Conservation (phyloP, 192 early-diverging fungal genomes). For the Coemansia sp. region DNA sequence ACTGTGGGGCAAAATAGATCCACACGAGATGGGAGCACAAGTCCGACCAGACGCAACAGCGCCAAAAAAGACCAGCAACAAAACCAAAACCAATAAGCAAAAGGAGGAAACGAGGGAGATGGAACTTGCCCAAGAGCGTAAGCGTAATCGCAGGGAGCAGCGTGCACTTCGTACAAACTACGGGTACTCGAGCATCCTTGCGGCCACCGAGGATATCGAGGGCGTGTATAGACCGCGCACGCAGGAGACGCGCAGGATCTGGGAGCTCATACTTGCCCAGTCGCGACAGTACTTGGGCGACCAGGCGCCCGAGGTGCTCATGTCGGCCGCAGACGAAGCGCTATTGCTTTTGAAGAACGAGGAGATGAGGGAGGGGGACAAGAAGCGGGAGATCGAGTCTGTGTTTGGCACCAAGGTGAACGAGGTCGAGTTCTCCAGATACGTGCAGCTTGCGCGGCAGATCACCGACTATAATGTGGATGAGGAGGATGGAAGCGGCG, state of each 20-base stretch:
- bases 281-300: slow-evolving; percentile 81
- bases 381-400: slow-evolving; percentile 79
- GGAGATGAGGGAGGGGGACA: slow-evolving; percentile 82
- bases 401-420: slow-evolving; percentile 67
- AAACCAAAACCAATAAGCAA: slow-evolving; percentile 52
- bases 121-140: slow-evolving; percentile 5
- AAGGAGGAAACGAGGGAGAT: slow-evolving; percentile 58
- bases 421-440: slow-evolving; percentile 81
- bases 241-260: slow-evolving; percentile 83
- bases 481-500: slow-evolving; percentile 50
- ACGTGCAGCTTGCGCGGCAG: slow-evolving; percentile 91
- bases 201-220: slow-evolving; percentile 87
- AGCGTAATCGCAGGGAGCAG: slow-evolving; percentile 31
- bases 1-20: slow-evolving; percentile 83
- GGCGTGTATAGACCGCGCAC: slow-evolving; percentile 88
- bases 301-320: slow-evolving; percentile 86
- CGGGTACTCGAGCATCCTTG: slow-evolving; percentile 69
- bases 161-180: slow-evolving; percentile 54
- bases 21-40: slow-evolving; percentile 81
- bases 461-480: slow-evolving; percentile 84
- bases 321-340: slow-evolving; percentile 85
- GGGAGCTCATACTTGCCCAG: slow-evolving; percentile 88
- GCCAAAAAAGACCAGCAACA: slow-evolving; percentile 57
- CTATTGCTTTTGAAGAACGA: slow-evolving; percentile 85
- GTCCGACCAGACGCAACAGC: slow-evolving; percentile 69